These are phyloP conservation scores for Theileria orientalis DNA, from an alignment of 169 alveolate species.

Conservation along the genomic window DNA sequence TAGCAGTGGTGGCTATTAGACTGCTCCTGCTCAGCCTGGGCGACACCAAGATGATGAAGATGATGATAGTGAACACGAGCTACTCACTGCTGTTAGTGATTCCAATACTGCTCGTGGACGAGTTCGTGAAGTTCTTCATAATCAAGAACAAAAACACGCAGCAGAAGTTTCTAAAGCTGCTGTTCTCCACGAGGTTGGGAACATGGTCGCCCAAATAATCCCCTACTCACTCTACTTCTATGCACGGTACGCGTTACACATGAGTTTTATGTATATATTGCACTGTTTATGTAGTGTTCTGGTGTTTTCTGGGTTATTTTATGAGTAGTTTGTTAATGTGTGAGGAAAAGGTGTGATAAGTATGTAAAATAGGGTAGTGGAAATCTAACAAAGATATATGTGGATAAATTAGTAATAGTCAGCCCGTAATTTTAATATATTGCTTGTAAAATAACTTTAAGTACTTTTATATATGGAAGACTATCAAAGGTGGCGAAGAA, in stretches of 20 bases:
- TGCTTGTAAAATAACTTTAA: not conserved
- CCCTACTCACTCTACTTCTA: too few species aligned
- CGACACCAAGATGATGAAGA: not conserved
- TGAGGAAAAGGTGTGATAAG: too few species aligned
- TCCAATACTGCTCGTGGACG: constrained; percentile 36
- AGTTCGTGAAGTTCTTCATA: constrained; percentile 31
- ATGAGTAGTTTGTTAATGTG: too few species aligned
- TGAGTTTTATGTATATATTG: not conserved
- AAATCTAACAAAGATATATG: too few species aligned
- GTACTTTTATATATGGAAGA: constrained; percentile 44
- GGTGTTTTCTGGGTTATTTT: too few species aligned
- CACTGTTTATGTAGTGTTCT: too few species aligned
- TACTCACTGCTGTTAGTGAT: constrained; percentile 15
- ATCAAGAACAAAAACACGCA: constrained; percentile 42
- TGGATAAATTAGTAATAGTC: too few species aligned
- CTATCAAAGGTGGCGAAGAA: constrained; percentile 64
- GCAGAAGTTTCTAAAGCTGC: constrained; percentile 63
- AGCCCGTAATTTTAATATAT: too few species aligned
- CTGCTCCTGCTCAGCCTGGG: constrained; percentile 5
- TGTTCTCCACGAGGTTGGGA: constrained; percentile 63
- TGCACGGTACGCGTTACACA: not conserved
- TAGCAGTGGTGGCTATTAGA: constrained; percentile 1
- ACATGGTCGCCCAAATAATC: constrained; percentile 66
- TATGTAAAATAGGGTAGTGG: too few species aligned
- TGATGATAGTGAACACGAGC: constrained; percentile 2